A percentile compares a stretch with the other conserved stretches of the same genome.
Evolutionary conservation across 495 filamentous ascomycete species (phyloP).

Genomic region (Podospora tetraspora): DNA sequence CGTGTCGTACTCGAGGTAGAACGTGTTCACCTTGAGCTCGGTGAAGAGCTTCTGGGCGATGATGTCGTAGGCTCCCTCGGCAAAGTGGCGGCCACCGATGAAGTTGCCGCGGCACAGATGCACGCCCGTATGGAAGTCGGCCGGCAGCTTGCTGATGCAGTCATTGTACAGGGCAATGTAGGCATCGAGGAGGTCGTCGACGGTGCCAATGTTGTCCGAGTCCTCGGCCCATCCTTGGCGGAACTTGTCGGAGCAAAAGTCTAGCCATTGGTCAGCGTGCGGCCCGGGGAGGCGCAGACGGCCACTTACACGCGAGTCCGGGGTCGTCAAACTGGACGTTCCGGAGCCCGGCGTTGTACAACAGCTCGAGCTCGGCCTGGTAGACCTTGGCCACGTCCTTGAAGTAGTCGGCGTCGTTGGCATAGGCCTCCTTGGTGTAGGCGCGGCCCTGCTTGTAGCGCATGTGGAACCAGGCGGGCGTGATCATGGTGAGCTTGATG

Average conservation of each 20-base stretch:
- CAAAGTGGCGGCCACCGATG: slow-evolving; percentile 70
- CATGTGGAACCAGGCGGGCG: slow-evolving; percentile 64
- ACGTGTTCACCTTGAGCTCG: slow-evolving; percentile 68
- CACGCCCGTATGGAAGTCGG: slow-evolving; percentile 70
- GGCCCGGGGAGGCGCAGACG: not conserved
- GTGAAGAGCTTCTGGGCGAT: slow-evolving; percentile 77
- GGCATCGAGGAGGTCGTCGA: slow-evolving; percentile 62
- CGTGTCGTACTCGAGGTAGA: slow-evolving; percentile 82
- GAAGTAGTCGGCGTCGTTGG: slow-evolving; percentile 65
- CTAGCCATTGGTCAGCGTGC: slow-evolving; percentile 27
- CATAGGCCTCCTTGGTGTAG: slow-evolving; percentile 61
- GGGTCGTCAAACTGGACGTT: slow-evolving; percentile 76
- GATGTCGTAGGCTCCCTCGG: slow-evolving; percentile 72
- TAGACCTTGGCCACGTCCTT: slow-evolving; percentile 69
- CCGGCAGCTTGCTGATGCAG: slow-evolving; percentile 55
- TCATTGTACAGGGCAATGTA: slow-evolving; percentile 78
- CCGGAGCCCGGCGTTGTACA: slow-evolving; percentile 63
- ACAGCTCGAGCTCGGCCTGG: slow-evolving; percentile 55
- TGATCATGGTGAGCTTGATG: slow-evolving; percentile 68
- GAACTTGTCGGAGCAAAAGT: slow-evolving; percentile 77
- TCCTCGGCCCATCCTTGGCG: slow-evolving; percentile 60
- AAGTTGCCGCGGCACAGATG: slow-evolving; percentile 82
- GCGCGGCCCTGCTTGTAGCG: slow-evolving; percentile 64
- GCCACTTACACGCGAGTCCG: slow-evolving; percentile 62
- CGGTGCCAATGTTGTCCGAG: slow-evolving; percentile 48